Conservation (phyloP, 164 flowering plant genomes). For the Vitis labrusca region DNA sequence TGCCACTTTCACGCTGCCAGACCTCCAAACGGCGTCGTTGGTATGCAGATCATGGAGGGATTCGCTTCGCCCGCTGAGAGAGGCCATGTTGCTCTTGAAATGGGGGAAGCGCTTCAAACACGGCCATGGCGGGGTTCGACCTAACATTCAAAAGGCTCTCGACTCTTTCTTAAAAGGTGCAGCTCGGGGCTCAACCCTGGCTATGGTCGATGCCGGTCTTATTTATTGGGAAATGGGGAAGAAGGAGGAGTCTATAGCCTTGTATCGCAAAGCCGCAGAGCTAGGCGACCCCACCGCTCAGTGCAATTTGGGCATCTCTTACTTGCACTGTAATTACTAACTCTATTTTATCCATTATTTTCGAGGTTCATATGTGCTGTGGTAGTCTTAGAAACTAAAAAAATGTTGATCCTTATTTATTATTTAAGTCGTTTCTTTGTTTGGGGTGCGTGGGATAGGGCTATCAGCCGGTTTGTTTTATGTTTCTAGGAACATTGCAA, state of each 20-base stretch:
- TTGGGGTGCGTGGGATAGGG: no score
- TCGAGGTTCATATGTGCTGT: not conserved
- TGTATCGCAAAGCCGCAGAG: slow-evolving; percentile 67
- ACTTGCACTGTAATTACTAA: slow-evolving; percentile 55
- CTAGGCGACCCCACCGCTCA: slow-evolving; percentile 85
- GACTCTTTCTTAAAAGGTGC: slow-evolving; percentile 85
- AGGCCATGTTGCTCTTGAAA: slow-evolving; percentile 71
- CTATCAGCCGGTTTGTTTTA: no score
- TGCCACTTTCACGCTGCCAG: slow-evolving; percentile 53
- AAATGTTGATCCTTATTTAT: no score
- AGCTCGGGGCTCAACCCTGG: slow-evolving; percentile 77
- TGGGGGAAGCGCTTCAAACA: slow-evolving; percentile 95
- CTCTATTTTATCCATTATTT: not conserved
- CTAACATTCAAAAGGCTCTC: slow-evolving; percentile 62
- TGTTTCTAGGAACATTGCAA: no score
- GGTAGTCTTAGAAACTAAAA: no score
- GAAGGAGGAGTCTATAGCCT: slow-evolving; percentile 53
- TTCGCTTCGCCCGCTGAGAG: slow-evolving; percentile 74
- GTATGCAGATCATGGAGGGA: slow-evolving; percentile 85
- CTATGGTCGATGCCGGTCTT: slow-evolving; percentile 97
- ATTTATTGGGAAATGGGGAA: slow-evolving; percentile 85
- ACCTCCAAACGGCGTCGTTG: slow-evolving; percentile 62
- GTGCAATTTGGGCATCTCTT: slow-evolving; percentile 85
- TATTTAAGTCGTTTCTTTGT: no score
- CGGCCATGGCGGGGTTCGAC: slow-evolving; percentile 71